Evolutionary conservation across 176 grass and related monocot species (phyloP), one percentile per base, ranked within the genome.

Genomic region (Hyparrhenia diplandra): DNA sequence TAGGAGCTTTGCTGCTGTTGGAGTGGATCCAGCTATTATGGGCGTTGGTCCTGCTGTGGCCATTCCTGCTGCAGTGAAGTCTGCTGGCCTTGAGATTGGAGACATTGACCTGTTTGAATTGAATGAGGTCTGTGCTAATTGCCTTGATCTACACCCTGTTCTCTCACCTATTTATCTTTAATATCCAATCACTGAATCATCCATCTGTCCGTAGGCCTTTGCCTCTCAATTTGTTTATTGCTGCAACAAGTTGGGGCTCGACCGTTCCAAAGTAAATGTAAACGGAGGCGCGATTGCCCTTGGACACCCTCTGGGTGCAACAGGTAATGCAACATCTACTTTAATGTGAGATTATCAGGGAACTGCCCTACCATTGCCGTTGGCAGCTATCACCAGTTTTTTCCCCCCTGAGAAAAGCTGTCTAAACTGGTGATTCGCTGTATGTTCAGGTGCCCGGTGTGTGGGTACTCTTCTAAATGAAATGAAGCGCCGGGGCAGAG

Each of bases 91-190:
- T 73, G 84, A 91, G 64, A 99, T 95, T 63, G 82, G 91, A 47
- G 96, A 99, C 71, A 99, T 99, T 20, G 96, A 99, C 85, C 88
- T 95, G 31, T 99, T 99, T 85, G 92, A 99, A 85, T 68, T 99
- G 59, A 99, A 99, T 41, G 96, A 99, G 96, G 96, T 82, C 7
- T 27, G 65, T 60, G 2, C 73, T 10, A 73, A 5, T 23, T 83
- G 8, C 16, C 52, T 2, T 63, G 49, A 37, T 39, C 8, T 64
- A 14, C 62, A 25, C 4, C 1, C 3, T 36, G n/a, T 46, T 16
- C 1, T 25, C 1, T 27, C 11, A 31, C 13, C 5, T 77, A 5
- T 39, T 57, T 30, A 40, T 29, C 11, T 29, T 1, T 63, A 30
- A 0, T 45, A 76, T 45, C 39, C 52, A 67, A 85, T 29, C 13